Base-by-base conservation (phyloP, 2,329 filamentous ascomycete species). In the Claviceps sp. region DNA sequence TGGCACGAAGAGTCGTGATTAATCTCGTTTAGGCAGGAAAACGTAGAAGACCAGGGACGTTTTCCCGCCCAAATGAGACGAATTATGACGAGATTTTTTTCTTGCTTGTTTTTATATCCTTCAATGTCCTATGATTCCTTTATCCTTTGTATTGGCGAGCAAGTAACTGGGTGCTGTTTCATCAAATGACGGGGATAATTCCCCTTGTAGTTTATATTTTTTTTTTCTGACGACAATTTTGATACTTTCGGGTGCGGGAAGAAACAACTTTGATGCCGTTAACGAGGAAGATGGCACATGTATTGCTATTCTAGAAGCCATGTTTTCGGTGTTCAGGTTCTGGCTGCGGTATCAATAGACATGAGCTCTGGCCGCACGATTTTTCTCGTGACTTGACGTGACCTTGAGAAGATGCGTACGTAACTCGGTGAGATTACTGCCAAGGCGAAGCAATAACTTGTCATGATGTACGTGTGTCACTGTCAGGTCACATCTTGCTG, bases 91-190 rank as follows among this genome's bases (percentile, higher is more conserved):
- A 65, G 65, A 67, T 64, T 43, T 49, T 43, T 49, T 49, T 20
- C 65, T 66, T 68, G 64, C 5, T 5, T 20, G 13, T 36, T 7
- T 46, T 46, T 66, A 64, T 68, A 63, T 36, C 20, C 22, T 47
- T 23, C n/a, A 65, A 64, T 68, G 63, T n/a, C 22, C n/a, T 7
- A 29, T 61, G 67, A 61, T 23, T 61, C 67, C 61, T 66, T 67
- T 58, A 64, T 14, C 26, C 34, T 45, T 36, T 29, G 14, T 48
- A 45, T 45, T 45, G 48, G 49, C 45, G 36, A 44, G n/a, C 39
- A 40, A 51, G 45, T 37, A 11, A 29, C 47, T 45, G 51, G 45
- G 42, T 43, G 47, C 39, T 49, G 46, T 29, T 29, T 29, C 26
- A 23, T 14, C 23, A 57, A 56, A 58, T 60, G 59, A 47, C 43